Evolutionary conservation across 2,329 filamentous ascomycete species (phyloP), one percentile per base, ranked within the genome.

Genomic region (Colletotrichum sojae): DNA sequence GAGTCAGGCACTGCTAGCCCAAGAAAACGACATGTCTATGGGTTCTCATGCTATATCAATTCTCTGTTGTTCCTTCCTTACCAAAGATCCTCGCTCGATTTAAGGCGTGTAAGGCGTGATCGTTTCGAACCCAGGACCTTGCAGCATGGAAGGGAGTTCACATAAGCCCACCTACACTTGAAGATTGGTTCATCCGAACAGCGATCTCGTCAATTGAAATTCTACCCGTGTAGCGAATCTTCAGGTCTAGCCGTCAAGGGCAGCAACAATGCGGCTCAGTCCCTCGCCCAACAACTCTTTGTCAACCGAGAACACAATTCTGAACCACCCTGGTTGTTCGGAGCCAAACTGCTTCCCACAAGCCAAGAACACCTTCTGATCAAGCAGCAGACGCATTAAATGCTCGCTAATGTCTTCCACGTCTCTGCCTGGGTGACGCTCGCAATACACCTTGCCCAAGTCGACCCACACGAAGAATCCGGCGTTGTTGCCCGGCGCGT

Each of bases 401-500:
- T 40, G 59, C 3, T n/a, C 22, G 40, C 27, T 52, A 6, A 57
- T n/a, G 20, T 59, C 55, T 91, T 91, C 76, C 94, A 95, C 0
- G 90, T 92, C 78, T 95, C 93, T 92, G 92, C 96, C 76, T 93
- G 94, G 53, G 92, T 85, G 0, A 93, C 93, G 40, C 89, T 93
- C 57, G 87, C 84, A 1, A 92, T 91, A 25, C 67, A 75, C 39
- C 74, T 71, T 64, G 2, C 80, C 78, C 1, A 89, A 76, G 71
- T 88, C 78, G 2, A 85, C 77, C 85, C 86, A 89, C 1, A 89
- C 73, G 72, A 89, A 89, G 73, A 89, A 88, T 0, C 82, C 86
- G 0, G 86, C 86, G 67, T 88, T 88, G 5, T 78, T 80, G 0
- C 84, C 84, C 0, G 79, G 75, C 0, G 82, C 78, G 70, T 86